Percentiles rank a stretch among this genome's conserved stretches.
Conservation (phyloP, 352 stramenopile species). For the Phytophthora idaei region DNA sequence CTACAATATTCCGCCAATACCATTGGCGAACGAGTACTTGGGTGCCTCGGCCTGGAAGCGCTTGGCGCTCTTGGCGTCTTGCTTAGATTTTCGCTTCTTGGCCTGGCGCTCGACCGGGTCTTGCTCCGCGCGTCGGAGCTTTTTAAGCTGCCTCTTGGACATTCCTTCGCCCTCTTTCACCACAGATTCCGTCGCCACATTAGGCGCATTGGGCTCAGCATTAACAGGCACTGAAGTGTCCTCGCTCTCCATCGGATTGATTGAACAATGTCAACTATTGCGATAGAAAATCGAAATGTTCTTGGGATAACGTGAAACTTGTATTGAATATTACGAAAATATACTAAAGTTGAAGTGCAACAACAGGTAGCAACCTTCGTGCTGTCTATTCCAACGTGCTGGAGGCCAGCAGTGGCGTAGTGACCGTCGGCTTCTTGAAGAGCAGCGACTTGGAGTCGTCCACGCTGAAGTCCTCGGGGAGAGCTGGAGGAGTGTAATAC, state of each 20-base stretch:
- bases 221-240: background rate
- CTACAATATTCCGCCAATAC: conserved; percentile 7
- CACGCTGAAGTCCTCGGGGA: conserved; percentile 61
- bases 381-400: conserved; percentile 60
- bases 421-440: conserved; percentile 82
- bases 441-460: conserved; percentile 80
- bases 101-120: conserved; percentile 34
- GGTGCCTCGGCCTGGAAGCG: conserved; percentile 48
- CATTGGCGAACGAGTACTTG: conserved; percentile 71
- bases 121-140: conserved; percentile 38
- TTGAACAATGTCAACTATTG: conserved; percentile 13
- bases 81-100: conserved; percentile 63
- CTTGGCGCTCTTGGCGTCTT: conserved; percentile 46
- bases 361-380: background rate
- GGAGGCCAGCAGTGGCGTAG: conserved; percentile 73
- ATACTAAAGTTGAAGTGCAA: conserved; percentile 19
- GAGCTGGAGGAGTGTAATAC: conserved; percentile 87
- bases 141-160: conserved; percentile 59
- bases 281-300: background rate
- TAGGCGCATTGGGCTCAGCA: background rate
- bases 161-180: conserved; percentile 20
- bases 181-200: background rate
- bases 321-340: conserved; percentile 17
- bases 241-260: conserved; percentile 26
- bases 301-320: conserved; percentile 10